Evolutionary conservation across 768 basidiomycete species (phyloP), one percentile per base, ranked within the genome.

Genomic region (Leccinum barrowsii): DNA sequence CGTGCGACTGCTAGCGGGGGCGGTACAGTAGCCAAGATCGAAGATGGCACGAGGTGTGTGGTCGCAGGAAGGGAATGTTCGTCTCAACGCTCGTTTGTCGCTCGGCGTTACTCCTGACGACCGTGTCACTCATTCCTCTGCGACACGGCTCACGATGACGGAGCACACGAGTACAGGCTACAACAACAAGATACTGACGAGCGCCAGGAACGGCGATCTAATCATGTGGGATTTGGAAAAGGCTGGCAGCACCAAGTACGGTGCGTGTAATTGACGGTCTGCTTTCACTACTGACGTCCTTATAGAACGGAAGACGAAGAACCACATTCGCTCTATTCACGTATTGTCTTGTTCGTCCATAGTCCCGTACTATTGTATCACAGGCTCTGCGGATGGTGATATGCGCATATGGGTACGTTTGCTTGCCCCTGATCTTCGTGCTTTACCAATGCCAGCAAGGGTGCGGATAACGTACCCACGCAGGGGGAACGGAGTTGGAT

Each of bases 151-250:
- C 42, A 7, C 49, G 17, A 21, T 8, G 19, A 34, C 52, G 56
- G 26, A 66, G 46, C 52, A 49, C n/a, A 0, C 51, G 59, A 19
- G 40, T 60, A 92, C n/a, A n/a, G 90, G 71, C 11, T 90, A 84
- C 73, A 84, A 76, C 68, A 84, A 85, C 70, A 92, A 92, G 73
- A 82, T 92, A 51, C 70, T 92, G 21, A 92, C 90, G 3, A 90
- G 89, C 65, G 88, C 88, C 2, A 76, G 87, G 15, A 92, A 90
- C 61, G 90, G 90, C 1, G 90, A 92, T 54, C 80, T 92, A 37
- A 87, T 91, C 30, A 82, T 91, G 78, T 92, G 90, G 90, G 89
- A 92, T 68, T 63, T 91, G 28, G 82, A 85, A 63, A 88, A 85
- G 69, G 71, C 79, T 21, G 86, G 87, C 3, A 67, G 76, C 2